Base-by-base conservation (phyloP, 139 green algal genomes). In the Asterochloris erici region DNA sequence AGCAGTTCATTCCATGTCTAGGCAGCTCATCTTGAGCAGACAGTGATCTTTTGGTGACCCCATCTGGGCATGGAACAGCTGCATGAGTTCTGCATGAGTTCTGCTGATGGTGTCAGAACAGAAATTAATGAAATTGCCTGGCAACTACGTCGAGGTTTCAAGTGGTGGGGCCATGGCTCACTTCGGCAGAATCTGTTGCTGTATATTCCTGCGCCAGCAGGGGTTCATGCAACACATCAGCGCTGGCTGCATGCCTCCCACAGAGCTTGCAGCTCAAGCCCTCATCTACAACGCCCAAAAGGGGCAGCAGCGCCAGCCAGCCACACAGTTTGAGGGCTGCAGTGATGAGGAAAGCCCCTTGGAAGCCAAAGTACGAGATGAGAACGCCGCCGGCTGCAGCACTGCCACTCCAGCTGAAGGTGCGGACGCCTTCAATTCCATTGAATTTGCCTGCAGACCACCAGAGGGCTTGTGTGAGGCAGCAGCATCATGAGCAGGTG, bases 311-410 rank as follows among this genome's bases (percentile, higher is more conserved):
- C 15, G 85, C 82, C 14, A 85, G 12, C 21, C 83, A 88, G 14
- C 81, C 79, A 2, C n/a, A 47, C 15, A 83, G 10, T 84, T 91
- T 91, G 66, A 89, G 81, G 64, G 10, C 63, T 12, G 87, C 87
- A 11, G 85, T 91, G 1, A 91, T 79, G 14, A 91, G 62, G 38
- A 91, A 91, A 28, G 87, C 89, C 38, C 11, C 27, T 14, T 87
- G 82, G 63, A 88, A 91, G n/a, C 85, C 86, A 38, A 69, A 85
- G 23, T 54, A 54, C 66, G 87, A 63, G n/a, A 90, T 89, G 21
- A 91, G 68, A 24, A 83, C 23, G 66, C 88, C 88, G 73, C 88
- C 88, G 29, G 81, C n/a, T 14, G 88, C 88, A 17, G 88, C 86
- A 63, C 62, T 82, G 12, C 88, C 88, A 29, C 69, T 84, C 88